Base-by-base conservation (phyloP, 169 alveolate genomes). In the Plasmodium malariae region DNA sequence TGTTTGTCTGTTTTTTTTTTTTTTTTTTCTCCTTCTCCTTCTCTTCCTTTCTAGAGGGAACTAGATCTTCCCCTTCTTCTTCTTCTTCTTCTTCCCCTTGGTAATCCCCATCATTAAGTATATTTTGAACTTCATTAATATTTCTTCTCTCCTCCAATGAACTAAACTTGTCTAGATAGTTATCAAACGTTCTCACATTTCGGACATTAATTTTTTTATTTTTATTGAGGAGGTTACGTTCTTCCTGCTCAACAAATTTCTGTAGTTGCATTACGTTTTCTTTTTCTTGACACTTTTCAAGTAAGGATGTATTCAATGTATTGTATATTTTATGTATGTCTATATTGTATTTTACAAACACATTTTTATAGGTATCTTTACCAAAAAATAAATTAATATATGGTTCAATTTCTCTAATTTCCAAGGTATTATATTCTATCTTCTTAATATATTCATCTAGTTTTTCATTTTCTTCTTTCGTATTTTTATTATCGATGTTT, bases 361-460 rank as follows among this genome's bases (percentile, higher is more conserved):
- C 34, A 32, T 57, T 80, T 7, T 80, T 43, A 80, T 63, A 80
- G 2, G 76, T 80, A 12, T 80, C 54, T 67, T 80, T 80, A 19
- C 90, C 90, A 67, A 80, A 80, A 40, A 80, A 80, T 14, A 80
- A 59, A 40, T 80, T 83, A 14, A 80, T 80, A 54, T 80, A 80
- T 11, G 60, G 55, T 32, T 65, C 40, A n/a, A 80, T 80, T 32
- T 80, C 65, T 3, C 21, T 80, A 12, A 80, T 67, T 36, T 80
- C 63, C 51, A 80, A 1, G 0, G 80, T 67, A 34, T 80, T 80
- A 57, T 34, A 65, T 49, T 80, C 90, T 45, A 80, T 4, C 48
- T 65, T 80, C 34, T 67, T 32, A 7, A 80, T 67, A 17, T 80
- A 80, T 21, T 51, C 74, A 70, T 80, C 71, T 57, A 80, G 67